These are phyloP conservation scores for Cystofilobasidium ferigula DNA, from an alignment of 768 basidiomycete species.

Conservation along the genomic window DNA sequence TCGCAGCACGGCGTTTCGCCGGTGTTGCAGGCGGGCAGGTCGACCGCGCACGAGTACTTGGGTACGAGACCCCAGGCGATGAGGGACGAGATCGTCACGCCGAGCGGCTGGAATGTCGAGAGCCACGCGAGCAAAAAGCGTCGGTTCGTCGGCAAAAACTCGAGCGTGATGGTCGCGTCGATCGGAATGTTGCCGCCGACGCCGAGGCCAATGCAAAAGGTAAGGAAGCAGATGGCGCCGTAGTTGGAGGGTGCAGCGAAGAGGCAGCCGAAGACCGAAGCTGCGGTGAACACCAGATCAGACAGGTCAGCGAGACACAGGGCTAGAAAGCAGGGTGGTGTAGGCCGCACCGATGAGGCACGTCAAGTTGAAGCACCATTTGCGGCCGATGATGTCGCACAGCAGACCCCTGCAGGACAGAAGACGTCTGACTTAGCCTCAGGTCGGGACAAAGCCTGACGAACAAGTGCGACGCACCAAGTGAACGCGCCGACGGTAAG, in stretches of 20 bases:
- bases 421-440: no score
- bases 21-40: constrained; percentile 30
- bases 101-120: constrained; percentile 44
- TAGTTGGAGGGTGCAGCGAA: constrained; percentile 40
- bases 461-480: constrained; percentile 3
- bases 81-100: constrained; percentile 45
- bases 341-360: constrained; percentile 33
- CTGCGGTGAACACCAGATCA: neutral
- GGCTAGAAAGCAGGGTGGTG: neutral
- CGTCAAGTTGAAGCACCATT: constrained; percentile 41
- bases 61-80: constrained; percentile 51
- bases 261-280: constrained; percentile 38
- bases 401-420: constrained; percentile 37
- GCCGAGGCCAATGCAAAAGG: constrained; percentile 29
- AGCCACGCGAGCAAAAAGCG: constrained; percentile 47
- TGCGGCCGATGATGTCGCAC: constrained; percentile 38
- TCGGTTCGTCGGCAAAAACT: constrained; percentile 32
- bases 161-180: constrained; percentile 38
- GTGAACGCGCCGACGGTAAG: constrained; percentile 26
- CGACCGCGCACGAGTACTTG: constrained; percentile 46
- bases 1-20: constrained; percentile 41
- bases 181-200: constrained; percentile 39
- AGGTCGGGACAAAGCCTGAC: neutral
- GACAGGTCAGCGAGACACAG: no score
- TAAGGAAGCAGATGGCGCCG: constrained; percentile 37